Percentiles rank a stretch among this genome's conserved stretches.
phyloP scores from a whole-genome alignment of 2,329 filamentous ascomycete species.

The Biscogniauxia mediterranea region DNA sequence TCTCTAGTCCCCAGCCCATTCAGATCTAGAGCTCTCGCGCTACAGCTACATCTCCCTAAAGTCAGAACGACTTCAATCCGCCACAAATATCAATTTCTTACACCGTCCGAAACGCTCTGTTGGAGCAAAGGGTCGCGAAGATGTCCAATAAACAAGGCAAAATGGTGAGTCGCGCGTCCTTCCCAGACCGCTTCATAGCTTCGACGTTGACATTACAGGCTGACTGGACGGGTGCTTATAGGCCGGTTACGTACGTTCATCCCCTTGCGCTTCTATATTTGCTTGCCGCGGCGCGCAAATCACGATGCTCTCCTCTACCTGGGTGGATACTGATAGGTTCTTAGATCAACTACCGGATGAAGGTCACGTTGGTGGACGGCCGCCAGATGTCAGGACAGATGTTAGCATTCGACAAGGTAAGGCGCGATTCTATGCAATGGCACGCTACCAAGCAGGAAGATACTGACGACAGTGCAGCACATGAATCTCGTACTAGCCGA shows the following conservation, averaged over 20 bases:
- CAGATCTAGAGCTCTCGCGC: conserved; percentile 40
- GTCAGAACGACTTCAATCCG: conserved; percentile 36
- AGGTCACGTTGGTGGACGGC: conserved; percentile 90
- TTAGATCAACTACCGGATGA: conserved; percentile 99
- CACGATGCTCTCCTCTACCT: conserved; percentile 2
- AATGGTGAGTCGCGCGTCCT: conserved; percentile 72
- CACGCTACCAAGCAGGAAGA: neutral
- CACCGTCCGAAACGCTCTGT: conserved; percentile 39
- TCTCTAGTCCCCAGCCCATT: conserved; percentile 36
- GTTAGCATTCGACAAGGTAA: conserved; percentile 96
- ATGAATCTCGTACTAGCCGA: conserved; percentile 99
- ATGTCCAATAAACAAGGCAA: conserved; percentile 97
- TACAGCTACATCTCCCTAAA: conserved; percentile 39
- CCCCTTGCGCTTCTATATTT: conserved; percentile 20
- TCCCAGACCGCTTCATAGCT: conserved; percentile 39
- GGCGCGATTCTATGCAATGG: conserved; percentile 1
- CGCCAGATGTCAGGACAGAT: conserved; percentile 97
- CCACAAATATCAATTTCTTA: conserved; percentile 44
- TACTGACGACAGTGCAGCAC: conserved; percentile 56
- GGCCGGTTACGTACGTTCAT: conserved; percentile 67
- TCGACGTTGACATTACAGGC: conserved; percentile 54
- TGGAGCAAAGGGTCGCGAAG: conserved; percentile 44
- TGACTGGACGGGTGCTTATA: conserved; percentile 56
- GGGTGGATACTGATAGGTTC: conserved; percentile 27
- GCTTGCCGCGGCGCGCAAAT: conserved; percentile 11